Evolutionary conservation across 2,329 filamentous ascomycete species (phyloP).

Genomic region (Aspergillus intermedius): DNA sequence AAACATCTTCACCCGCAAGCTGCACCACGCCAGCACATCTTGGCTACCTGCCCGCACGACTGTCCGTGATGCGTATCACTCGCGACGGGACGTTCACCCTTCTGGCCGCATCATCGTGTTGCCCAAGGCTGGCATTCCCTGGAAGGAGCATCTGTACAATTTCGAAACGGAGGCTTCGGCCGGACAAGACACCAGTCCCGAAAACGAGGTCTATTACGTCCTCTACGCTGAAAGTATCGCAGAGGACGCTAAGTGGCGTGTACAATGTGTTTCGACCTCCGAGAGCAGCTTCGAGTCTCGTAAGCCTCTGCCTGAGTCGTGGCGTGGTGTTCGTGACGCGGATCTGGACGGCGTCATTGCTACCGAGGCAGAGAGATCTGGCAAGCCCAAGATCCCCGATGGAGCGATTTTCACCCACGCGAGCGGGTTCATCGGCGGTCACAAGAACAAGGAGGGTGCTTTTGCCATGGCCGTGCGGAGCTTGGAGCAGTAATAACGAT

Average conservation of each 20-base stretch:
- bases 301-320: conserved; percentile 82
- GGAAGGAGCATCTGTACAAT: conserved; percentile 93
- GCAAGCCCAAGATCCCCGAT: conserved; percentile 33
- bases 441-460: conserved; percentile 83
- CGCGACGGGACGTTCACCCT: conserved; percentile 60
- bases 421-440: conserved; percentile 91
- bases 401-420: conserved; percentile 89
- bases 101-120: conserved; percentile 77
- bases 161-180: conserved; percentile 59
- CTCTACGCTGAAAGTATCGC: conserved; percentile 79
- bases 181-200: conserved; percentile 32
- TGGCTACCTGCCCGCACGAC: conserved; percentile 85
- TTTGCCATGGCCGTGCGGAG: conserved; percentile 65
- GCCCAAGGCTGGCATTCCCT: conserved; percentile 69
- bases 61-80: conserved; percentile 68
- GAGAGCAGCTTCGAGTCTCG: conserved; percentile 86
- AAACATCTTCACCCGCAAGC: conserved; percentile 74
- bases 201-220: conserved; percentile 69
- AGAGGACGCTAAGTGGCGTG: conserved; percentile 78
- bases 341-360: conserved; percentile 61
- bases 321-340: conserved; percentile 84
- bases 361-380: conserved; percentile 31
- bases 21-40: conserved; percentile 65
- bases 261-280: conserved; percentile 81
- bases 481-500: conserved; percentile 20